Percentiles rank a stretch among this genome's conserved stretches.
These are phyloP conservation scores for Pholiota conissans DNA, from an alignment of 768 basidiomycete species.

Conservation along the genomic window DNA sequence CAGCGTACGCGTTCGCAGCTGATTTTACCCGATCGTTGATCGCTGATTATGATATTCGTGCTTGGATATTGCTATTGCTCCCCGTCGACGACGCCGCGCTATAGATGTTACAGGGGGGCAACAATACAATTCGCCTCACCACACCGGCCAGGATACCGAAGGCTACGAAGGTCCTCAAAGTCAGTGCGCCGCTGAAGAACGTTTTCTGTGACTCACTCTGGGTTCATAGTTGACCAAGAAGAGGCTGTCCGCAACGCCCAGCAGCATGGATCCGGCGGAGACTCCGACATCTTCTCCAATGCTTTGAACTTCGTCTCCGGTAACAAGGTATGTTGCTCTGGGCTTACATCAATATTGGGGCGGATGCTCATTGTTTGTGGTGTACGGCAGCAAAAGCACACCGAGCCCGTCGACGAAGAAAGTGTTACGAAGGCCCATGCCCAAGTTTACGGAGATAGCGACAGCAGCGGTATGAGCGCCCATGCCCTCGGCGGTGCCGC, in stretches of 20 bases:
- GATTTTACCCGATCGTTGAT: conserved; percentile 9
- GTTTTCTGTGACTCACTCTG: background rate
- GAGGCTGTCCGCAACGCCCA: conserved; percentile 60
- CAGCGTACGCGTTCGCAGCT: conserved; percentile 28
- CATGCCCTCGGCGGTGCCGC: conserved; percentile 74
- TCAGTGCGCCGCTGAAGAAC: conserved; percentile 18
- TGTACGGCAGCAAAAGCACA: conserved; percentile 34
- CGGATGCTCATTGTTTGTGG: background rate
- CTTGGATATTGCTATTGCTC: background rate
- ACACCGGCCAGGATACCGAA: conserved; percentile 32
- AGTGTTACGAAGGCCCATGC: conserved; percentile 60
- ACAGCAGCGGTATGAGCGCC: conserved; percentile 55
- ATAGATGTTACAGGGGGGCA: conserved; percentile 58
- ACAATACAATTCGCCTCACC: conserved; percentile 59
- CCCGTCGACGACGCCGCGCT: conserved; percentile 35
- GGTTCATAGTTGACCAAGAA: conserved; percentile 50
- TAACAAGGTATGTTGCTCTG: conserved; percentile 45
- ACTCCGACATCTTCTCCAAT: conserved; percentile 49
- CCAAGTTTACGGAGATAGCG: conserved; percentile 56
- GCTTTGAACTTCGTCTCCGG: conserved; percentile 53
- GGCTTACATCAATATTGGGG: background rate
- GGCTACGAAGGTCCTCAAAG: conserved; percentile 27
- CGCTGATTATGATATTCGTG: conserved; percentile 14
- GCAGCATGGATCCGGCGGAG: conserved; percentile 53
- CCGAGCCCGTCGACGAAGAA: conserved; percentile 66